Conservation (phyloP, 1,284 basidiomycete species). For the Cystobasidium slooffiae region DNA sequence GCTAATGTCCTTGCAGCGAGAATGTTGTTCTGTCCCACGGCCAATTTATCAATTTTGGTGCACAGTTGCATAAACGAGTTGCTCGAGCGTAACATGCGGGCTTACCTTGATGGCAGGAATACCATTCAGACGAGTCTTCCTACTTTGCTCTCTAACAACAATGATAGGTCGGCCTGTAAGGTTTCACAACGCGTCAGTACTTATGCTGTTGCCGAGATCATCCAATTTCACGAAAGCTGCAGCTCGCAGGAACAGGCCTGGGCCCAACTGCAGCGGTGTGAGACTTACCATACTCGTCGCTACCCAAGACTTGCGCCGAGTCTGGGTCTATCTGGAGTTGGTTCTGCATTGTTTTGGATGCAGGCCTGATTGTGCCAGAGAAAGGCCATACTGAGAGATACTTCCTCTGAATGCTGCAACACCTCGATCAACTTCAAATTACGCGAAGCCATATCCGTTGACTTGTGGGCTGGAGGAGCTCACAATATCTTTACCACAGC, state of each 20-base stretch:
- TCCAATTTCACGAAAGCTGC: not conserved
- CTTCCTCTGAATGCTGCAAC: not conserved
- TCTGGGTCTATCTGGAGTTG: constrained; percentile 37
- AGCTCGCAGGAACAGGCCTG: not conserved
- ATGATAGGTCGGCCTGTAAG: constrained; percentile 85
- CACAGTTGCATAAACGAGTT: not conserved
- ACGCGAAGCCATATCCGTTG: too few relatives aligned
- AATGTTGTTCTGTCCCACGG: constrained; percentile 75
- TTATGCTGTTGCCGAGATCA: too few relatives aligned
- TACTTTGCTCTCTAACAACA: constrained; percentile 85
- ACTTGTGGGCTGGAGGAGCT: too few relatives aligned
- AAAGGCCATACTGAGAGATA: not conserved
- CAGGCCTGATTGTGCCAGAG: not conserved
- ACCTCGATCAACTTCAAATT: too few relatives aligned
- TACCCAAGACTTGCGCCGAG: constrained; percentile 31
- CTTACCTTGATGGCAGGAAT: constrained; percentile 91
- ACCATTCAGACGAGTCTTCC: constrained; percentile 92
- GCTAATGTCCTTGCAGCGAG: constrained; percentile 89
- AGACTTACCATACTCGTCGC: constrained; percentile 36
- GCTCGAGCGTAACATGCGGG: constrained; percentile 1
- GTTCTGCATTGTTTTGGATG: constrained; percentile 6
- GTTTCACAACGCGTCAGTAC: not conserved
- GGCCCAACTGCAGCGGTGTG: not conserved
- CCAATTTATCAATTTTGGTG: constrained; percentile 32
- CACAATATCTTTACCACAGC: too few relatives aligned